A percentile compares a stretch with the other conserved stretches of the same genome.
phyloP scores from a whole-genome alignment of 169 alveolate genomes.

The Cyclospora cayetanensis region DNA sequence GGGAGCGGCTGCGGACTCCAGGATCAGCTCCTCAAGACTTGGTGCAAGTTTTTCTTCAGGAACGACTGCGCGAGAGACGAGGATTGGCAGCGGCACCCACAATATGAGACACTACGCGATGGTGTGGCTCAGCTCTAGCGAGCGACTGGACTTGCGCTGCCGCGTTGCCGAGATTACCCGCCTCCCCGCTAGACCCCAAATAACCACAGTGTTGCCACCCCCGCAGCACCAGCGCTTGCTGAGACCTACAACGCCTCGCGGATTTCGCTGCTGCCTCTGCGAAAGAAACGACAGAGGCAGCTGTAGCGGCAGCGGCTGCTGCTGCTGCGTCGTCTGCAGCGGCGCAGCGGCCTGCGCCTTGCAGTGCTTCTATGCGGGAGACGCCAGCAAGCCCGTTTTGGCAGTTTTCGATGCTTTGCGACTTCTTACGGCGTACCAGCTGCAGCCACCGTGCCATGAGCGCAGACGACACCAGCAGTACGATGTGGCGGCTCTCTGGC shows the following conservation, averaged over 20 bases:
- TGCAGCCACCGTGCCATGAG: conserved; percentile 20
- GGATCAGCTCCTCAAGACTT: not conserved
- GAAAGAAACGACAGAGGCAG: conserved; percentile 9
- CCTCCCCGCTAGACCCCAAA: conserved; percentile 65
- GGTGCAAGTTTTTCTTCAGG: not conserved
- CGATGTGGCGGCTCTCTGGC: conserved; percentile 36
- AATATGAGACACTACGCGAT: conserved; percentile 55
- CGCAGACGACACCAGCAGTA: conserved; percentile 14
- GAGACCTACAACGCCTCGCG: not conserved
- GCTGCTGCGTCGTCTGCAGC: not conserved
- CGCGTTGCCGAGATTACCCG: conserved; percentile 51
- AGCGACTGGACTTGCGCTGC: conserved; percentile 45
- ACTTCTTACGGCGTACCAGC: conserved; percentile 48
- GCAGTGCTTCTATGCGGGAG: conserved; percentile 12
- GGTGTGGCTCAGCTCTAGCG: conserved; percentile 23
- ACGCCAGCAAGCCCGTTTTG: conserved; percentile 3
- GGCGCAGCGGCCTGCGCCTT: not conserved
- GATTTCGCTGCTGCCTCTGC: conserved; percentile 19
- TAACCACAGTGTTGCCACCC: conserved; percentile 32
- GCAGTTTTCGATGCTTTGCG: conserved; percentile 60
- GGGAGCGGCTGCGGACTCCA: conserved; percentile 3
- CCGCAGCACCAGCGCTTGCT: conserved; percentile 20
- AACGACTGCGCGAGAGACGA: not conserved
- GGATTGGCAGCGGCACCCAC: not conserved
- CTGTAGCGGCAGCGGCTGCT: not conserved